These are phyloP conservation scores for Mytilinidion resinicola DNA, from an alignment of 495 filamentous ascomycete genomes.

Conservation along the genomic window DNA sequence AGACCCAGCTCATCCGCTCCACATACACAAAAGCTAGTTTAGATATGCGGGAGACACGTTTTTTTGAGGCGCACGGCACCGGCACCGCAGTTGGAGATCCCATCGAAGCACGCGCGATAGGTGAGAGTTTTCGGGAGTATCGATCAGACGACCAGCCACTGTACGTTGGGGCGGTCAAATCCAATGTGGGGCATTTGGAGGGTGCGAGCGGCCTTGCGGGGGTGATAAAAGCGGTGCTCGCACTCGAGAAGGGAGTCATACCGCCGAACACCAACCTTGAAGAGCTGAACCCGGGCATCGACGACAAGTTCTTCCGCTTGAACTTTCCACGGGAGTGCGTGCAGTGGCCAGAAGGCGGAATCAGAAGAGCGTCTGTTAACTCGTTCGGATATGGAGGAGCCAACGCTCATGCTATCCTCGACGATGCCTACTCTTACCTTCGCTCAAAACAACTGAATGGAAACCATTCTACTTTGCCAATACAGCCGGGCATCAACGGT, in stretches of 20 bases:
- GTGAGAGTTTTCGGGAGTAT: not conserved
- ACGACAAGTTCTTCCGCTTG: conserved; percentile 3
- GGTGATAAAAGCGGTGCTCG: conserved; percentile 35
- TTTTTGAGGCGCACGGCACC: conserved; percentile 20
- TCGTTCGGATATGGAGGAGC: conserved; percentile 27
- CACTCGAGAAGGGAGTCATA: conserved; percentile 34
- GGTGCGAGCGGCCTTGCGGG: conserved; percentile 32
- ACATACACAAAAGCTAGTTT: conserved; percentile 11
- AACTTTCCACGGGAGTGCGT: conserved; percentile 20
- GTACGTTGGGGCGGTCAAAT: conserved; percentile 27
- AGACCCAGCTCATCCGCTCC: no score
- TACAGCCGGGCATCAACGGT: no score
- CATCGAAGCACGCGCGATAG: conserved; percentile 7
- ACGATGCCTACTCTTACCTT: no score
- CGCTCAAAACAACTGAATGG: no score
- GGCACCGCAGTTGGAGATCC: conserved; percentile 16
- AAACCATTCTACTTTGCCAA: no score
- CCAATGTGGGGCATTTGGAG: conserved; percentile 39
- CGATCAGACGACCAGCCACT: not conserved
- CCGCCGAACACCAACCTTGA: conserved; percentile 36
- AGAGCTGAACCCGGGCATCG: conserved; percentile 28
- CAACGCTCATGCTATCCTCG: conserved; percentile 3
- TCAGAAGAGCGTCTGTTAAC: conserved; percentile 30
- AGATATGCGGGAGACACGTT: not conserved
- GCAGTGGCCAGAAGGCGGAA: conserved; percentile 31